Evolutionary conservation across 1,284 basidiomycete genomes (phyloP).

Genomic region (Hortiboletus rubellus): DNA sequence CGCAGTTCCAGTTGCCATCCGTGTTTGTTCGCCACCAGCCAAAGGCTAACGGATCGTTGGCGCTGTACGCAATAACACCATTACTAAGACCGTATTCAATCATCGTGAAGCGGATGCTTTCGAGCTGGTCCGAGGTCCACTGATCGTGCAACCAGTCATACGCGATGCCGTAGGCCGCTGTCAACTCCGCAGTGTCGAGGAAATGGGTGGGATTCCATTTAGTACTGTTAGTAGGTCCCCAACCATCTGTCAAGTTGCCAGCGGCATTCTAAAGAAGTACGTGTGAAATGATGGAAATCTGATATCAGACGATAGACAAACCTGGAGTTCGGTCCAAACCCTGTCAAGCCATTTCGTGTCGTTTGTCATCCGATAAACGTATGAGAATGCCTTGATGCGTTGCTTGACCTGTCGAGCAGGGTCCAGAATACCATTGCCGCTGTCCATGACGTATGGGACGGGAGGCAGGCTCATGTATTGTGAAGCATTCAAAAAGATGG

Average conservation of each 20-base stretch:
- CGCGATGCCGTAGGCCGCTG: conserved; percentile 83
- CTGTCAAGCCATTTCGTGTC: conserved; percentile 88
- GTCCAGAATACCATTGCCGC: conserved; percentile 91
- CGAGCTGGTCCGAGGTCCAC: conserved; percentile 77
- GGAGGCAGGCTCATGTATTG: conserved; percentile 61
- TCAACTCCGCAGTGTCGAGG: conserved; percentile 92
- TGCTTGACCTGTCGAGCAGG: conserved; percentile 88
- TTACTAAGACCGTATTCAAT: conserved; percentile 75
- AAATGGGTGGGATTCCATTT: conserved; percentile 91
- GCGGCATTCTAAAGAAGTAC: conserved; percentile 58
- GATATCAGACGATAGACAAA: conserved; percentile 37
- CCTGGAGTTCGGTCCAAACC: conserved; percentile 80
- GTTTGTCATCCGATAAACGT: conserved; percentile 88
- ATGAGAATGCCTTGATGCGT: conserved; percentile 90
- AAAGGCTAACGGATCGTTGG: conserved; percentile 38
- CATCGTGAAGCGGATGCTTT: conserved; percentile 72
- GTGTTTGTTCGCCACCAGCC: conserved; percentile 65
- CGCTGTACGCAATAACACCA: conserved; percentile 55
- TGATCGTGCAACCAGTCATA: conserved; percentile 96
- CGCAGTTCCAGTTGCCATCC: conserved; percentile 96
- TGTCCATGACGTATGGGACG: conserved; percentile 77
- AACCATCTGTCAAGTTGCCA: conserved; percentile 59
- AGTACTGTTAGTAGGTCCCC: conserved; percentile 58
- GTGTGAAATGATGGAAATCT: conserved; percentile 28
- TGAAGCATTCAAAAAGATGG: conserved; percentile 90